Evolutionary conservation across 305 asterid species (phyloP).

Genomic region (Withania somnifera): DNA sequence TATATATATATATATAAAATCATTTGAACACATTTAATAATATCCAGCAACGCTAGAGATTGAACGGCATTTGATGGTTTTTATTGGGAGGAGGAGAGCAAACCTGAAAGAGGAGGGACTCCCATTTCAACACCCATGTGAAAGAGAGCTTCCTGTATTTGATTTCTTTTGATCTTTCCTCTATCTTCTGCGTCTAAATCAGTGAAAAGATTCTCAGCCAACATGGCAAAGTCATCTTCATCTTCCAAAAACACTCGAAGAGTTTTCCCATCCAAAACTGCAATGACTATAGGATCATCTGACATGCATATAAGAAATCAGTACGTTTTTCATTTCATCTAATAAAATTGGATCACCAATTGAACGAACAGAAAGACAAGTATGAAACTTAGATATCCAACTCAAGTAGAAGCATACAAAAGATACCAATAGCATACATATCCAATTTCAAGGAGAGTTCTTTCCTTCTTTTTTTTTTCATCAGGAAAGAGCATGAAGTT

Average conservation of each 20-base stretch:
- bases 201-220: conserved; percentile 55
- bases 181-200: conserved; percentile 43
- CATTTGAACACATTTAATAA: neutral
- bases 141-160: conserved; percentile 32
- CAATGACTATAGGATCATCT: conserved; percentile 43
- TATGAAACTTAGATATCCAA: neutral
- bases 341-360: neutral
- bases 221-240: conserved; percentile 64
- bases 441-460: too few species aligned
- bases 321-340: neutral
- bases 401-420: neutral
- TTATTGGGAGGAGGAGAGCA: neutral
- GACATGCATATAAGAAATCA: conserved; percentile 8
- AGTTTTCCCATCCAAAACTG: conserved; percentile 36
- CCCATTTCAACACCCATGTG: conserved; percentile 55
- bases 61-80: neutral
- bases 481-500: neutral
- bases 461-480: too few species aligned
- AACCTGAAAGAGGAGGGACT: conserved; percentile 49
- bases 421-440: neutral
- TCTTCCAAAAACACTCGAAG: conserved; percentile 39
- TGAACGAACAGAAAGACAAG: neutral
- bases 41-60: neutral
- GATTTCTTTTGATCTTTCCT: conserved; percentile 44
- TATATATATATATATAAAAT: neutral